A percentile compares a stretch with the other conserved stretches of the same genome.
Evolutionary conservation across 1,284 basidiomycete genomes (phyloP).

Genomic region (Volvariella volvacea): DNA sequence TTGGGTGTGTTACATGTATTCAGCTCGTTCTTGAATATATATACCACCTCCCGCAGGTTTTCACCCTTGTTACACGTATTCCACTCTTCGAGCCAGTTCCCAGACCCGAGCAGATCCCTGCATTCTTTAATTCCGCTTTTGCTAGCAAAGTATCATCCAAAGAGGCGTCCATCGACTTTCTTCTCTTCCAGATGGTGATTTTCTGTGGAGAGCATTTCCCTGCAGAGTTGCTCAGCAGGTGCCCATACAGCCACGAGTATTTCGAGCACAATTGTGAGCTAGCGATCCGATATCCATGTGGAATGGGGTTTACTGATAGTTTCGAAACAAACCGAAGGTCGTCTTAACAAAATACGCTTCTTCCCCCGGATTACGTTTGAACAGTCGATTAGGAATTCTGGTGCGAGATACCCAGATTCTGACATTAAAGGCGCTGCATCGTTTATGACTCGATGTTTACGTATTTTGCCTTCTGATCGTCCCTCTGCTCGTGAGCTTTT

Average conservation of each 20-base stretch:
- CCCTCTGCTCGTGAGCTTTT: neutral
- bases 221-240: conserved; percentile 7
- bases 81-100: neutral
- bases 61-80: conserved; percentile 4
- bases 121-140: neutral
- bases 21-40: neutral
- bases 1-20: too few species aligned
- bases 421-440: neutral
- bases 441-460: neutral
- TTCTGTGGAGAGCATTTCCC: conserved; percentile 12
- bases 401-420: neutral
- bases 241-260: conserved; percentile 7
- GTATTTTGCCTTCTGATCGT: neutral
- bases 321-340: neutral
- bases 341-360: neutral
- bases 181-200: conserved; percentile 11
- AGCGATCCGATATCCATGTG: too few species aligned
- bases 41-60: neutral
- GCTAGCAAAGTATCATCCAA: neutral
- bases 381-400: neutral
- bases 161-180: conserved; percentile 8
- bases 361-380: neutral
- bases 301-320: neutral
- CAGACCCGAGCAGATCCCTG: neutral
- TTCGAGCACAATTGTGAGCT: too few species aligned